Conservation (phyloP, 1,284 basidiomycete species). For the Fomitiporia mediterranea region DNA sequence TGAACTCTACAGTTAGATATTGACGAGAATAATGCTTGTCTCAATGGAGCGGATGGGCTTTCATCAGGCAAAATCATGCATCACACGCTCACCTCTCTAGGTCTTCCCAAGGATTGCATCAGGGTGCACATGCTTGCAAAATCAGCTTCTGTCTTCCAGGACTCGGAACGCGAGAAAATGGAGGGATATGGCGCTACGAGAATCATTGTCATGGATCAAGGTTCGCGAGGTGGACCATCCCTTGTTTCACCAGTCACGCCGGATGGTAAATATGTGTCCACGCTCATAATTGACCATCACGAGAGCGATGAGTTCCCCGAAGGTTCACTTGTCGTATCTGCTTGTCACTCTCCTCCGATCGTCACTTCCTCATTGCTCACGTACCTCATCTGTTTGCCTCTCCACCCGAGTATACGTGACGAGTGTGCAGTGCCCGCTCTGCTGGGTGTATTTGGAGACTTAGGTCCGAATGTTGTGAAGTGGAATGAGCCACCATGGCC, state of each 20-base stretch:
- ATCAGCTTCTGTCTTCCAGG: slow-evolving; percentile 28
- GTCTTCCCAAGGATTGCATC: slow-evolving; percentile 23
- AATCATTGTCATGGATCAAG: slow-evolving; percentile 30
- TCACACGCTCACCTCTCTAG: slow-evolving; percentile 28
- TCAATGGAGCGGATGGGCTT: slow-evolving; percentile 27
- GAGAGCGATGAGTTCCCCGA: slow-evolving; percentile 29
- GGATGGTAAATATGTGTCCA: slow-evolving; percentile 20
- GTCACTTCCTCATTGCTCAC: slow-evolving; percentile 31
- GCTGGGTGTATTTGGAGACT: slow-evolving; percentile 32
- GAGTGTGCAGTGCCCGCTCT: slow-evolving; percentile 23
- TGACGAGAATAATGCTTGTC: neutral
- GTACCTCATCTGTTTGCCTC: slow-evolving; percentile 27
- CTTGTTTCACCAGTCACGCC: slow-evolving; percentile 19
- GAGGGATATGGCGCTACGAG: slow-evolving; percentile 23
- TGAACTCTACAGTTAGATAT: neutral
- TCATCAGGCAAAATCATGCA: slow-evolving; percentile 30
- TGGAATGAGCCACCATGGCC: slow-evolving; percentile 24
- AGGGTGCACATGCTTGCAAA: slow-evolving; percentile 30
- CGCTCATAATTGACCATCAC: slow-evolving; percentile 32
- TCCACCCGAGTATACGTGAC: slow-evolving; percentile 25
- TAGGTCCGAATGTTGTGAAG: slow-evolving; percentile 27
- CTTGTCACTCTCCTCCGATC: slow-evolving; percentile 27
- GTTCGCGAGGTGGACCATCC: slow-evolving; percentile 28
- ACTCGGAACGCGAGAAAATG: slow-evolving; percentile 26
- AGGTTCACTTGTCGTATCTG: slow-evolving; percentile 27